Evolutionary conservation across 345 rosid genomes (phyloP), one percentile per base, ranked within the genome.

Genomic region (Brassica rapa): DNA sequence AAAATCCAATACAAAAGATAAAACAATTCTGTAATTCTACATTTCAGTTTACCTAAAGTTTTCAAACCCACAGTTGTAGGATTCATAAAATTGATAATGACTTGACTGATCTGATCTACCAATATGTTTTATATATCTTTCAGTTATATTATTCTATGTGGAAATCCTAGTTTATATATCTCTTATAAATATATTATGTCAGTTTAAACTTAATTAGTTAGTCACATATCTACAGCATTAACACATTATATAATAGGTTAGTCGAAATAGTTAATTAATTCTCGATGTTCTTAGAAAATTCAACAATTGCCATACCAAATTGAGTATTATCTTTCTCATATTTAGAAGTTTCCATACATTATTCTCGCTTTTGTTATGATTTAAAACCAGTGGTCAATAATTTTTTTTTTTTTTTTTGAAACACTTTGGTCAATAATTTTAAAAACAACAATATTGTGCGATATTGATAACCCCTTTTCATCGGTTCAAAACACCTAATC

Each of bases 1-100:
- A 41, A 72, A 8, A 24, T 66, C 15, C 32, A 67, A 23, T 23
- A 46, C 15, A 46, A 29, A 43, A n/a, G 16, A 60, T 57, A 41
- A 70, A 65, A 60, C 82, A 72, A 67, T n/a, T 71, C 16, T 76
- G 60, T 39, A 55, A 29, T 56, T 66, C 51, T 62, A 35, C 8
- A 53, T 71, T 71, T 78, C 55, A 29, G 11, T 46, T 65, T 43
- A 6, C 68, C 11, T 71, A 5, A 59, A 46, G 62, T 37, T 77
- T 70, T 77, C 35, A 70, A 51, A 70, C 66, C 57, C 65, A 70
- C 27, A 24, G 70, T 70, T 70, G 27, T 63, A 33, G 32, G 43
- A 59, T 24, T 70, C 10, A 3, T 43, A 23, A 75, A 49, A 24
- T 10, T 62, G 74, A 68, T 30, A 68, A 60, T 49, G 68, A 76